Conservation (phyloP, 306 rosid genomes). For the Quercus suber region DNA sequence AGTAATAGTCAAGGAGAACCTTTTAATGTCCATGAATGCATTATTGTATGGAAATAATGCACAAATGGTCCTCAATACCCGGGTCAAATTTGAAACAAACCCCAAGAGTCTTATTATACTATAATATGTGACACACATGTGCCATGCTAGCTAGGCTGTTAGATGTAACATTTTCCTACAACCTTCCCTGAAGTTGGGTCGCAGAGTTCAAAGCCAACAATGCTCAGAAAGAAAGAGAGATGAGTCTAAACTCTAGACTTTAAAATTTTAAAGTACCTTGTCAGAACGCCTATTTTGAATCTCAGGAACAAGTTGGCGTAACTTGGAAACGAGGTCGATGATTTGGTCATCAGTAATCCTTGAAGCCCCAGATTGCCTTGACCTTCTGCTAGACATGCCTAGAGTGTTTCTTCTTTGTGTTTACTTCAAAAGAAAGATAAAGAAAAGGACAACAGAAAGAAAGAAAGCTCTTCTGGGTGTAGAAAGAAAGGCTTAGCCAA, state of each 20-base stretch:
- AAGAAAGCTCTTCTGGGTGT: not conserved
- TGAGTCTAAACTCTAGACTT: no score
- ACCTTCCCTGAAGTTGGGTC: slow-evolving; percentile 3
- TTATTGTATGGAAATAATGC: slow-evolving; percentile 18
- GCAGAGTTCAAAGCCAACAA: not conserved
- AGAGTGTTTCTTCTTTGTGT: not conserved
- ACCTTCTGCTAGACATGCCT: slow-evolving; percentile 82
- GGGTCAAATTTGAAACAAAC: slow-evolving; percentile 48
- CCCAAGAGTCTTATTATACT: slow-evolving; percentile 1
- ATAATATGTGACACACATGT: slow-evolving; percentile 14
- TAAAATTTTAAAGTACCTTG: slow-evolving; percentile 46
- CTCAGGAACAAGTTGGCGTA: slow-evolving; percentile 99
- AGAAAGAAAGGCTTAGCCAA: not conserved
- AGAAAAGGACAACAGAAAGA: not conserved
- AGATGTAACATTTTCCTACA: slow-evolving; percentile 4
- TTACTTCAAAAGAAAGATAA: not conserved
- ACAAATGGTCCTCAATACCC: slow-evolving; percentile 32
- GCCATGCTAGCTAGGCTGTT: slow-evolving; percentile 14
- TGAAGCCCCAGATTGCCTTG: slow-evolving; percentile 67
- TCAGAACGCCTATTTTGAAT: slow-evolving; percentile 80
- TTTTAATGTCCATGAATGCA: slow-evolving; percentile 22
- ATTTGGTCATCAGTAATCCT: slow-evolving; percentile 94
- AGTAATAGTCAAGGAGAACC: slow-evolving; percentile 30
- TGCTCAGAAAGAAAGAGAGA: not conserved
- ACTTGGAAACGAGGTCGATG: slow-evolving; percentile 86